Percentiles rank a stretch among this genome's conserved stretches.
These are phyloP conservation scores for Trichoderma cornu-damae DNA, from an alignment of 2,329 filamentous ascomycete species.

Conservation along the genomic window DNA sequence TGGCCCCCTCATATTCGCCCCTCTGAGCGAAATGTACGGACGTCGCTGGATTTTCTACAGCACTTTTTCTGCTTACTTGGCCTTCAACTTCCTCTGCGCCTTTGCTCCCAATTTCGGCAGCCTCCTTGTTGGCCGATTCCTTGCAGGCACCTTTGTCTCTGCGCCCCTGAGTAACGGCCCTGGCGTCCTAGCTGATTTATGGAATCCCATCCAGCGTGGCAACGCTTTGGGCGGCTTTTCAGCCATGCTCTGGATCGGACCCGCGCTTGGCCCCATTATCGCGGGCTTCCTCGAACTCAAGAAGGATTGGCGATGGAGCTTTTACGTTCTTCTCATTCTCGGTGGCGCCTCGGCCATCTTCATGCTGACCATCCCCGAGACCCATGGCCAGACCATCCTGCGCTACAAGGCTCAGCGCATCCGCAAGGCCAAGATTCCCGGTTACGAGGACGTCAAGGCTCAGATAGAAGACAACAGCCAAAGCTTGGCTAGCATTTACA, in stretches of 20 bases:
- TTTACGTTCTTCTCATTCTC: slow-evolving; percentile 45
- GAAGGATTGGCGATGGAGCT: slow-evolving; percentile 50
- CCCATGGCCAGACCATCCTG: slow-evolving; percentile 47
- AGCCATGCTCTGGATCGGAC: slow-evolving; percentile 50
- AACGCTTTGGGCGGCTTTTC: slow-evolving; percentile 52
- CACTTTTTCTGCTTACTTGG: slow-evolving; percentile 44
- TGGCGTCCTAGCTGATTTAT: slow-evolving; percentile 50
- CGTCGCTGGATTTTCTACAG: slow-evolving; percentile 49
- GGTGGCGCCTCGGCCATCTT: slow-evolving; percentile 36
- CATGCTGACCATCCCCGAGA: slow-evolving; percentile 57
- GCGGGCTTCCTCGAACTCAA: slow-evolving; percentile 53
- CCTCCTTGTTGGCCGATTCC: slow-evolving; percentile 50
- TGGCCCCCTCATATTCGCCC: slow-evolving; percentile 55
- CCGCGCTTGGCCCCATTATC: slow-evolving; percentile 49
- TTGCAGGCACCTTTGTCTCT: slow-evolving; percentile 52
- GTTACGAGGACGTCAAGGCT: slow-evolving; percentile 48
- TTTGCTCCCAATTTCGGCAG: slow-evolving; percentile 50
- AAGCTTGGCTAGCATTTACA: slow-evolving; percentile 42
- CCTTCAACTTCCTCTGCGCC: slow-evolving; percentile 50
- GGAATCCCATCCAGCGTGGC: slow-evolving; percentile 47
- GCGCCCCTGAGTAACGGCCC: slow-evolving; percentile 45
- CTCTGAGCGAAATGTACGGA: slow-evolving; percentile 53
- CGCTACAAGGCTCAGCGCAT: slow-evolving; percentile 50
- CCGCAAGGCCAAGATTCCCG: slow-evolving; percentile 42
- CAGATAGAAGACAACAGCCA: slow-evolving; percentile 43